Base-by-base conservation (phyloP, 768 basidiomycete genomes). In the Sistotremastrum suecicum region DNA sequence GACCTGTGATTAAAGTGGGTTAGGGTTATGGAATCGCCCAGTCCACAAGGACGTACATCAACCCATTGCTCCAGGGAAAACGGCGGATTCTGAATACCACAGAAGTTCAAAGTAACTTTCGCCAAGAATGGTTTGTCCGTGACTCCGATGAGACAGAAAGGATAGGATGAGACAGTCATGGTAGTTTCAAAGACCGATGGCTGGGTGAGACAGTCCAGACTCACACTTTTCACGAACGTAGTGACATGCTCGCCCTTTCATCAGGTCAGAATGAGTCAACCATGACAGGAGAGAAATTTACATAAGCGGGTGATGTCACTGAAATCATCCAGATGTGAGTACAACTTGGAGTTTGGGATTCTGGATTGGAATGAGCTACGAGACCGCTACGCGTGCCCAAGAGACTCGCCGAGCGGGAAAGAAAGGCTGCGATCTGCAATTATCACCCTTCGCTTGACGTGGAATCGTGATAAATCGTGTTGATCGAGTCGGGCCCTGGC, bases 61-160 rank as follows among this genome's bases (percentile, higher is more conserved):
- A 74, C 63, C 72, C 72, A 75, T 43, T 74, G 72, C 6, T 74
- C 71, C 11, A 74, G 57, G 40, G 66, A 66, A 49, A 64, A 62
- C 1, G 60, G 53, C 7, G 64, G 55, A 50, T 69, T 75, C 42
- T 63, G 62, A 20, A 56, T 55, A 9, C 67, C 68, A 29, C 55
- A 61, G 69, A 68, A 72, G 35, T 57, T 53, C 34, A 72, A 57
- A 1, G 56, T 55, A 12, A 72, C 53, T 20, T 60, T 58, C 3
- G 71, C 70, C 41, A 72, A 61, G 46, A 72, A 72, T 0, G 72
- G 67, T 42, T 59, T 61, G 47, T 70, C 64, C 11, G 70, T 60
- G 11, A 66, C 68, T 44, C 66, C 59, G 4, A 63, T 56, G 2
- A 66, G 58, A 12, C 61, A 60, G 43, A 70, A 74, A 11, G 72